Evolutionary conservation across 345 rosid genomes (phyloP).

Genomic region (Sonneratia alba): DNA sequence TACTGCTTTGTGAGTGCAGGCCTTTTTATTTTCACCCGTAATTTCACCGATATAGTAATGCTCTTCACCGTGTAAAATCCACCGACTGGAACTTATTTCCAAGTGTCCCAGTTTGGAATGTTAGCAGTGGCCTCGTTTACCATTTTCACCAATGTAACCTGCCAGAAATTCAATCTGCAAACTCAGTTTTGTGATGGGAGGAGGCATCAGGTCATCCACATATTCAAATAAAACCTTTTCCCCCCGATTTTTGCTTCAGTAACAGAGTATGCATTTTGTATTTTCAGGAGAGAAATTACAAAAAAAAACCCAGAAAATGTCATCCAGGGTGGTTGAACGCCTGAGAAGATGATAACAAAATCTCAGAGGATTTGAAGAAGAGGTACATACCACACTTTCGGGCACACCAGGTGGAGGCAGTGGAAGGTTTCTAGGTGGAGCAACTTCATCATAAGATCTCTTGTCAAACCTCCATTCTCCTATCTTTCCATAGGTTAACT

Average conservation of each 20-base stretch:
- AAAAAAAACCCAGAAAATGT: neutral
- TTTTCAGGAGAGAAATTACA: neutral
- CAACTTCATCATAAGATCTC: conserved; percentile 48
- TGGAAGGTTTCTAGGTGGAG: conserved; percentile 82
- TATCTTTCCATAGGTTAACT: conserved; percentile 72
- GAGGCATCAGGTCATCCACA: neutral
- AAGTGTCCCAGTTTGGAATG: conserved; percentile 2
- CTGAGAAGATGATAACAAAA: neutral
- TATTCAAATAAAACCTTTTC: neutral
- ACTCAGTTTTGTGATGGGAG: neutral
- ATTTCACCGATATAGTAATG: neutral
- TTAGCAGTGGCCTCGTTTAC: neutral
- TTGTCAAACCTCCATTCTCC: conserved; percentile 99
- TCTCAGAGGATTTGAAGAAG: neutral
- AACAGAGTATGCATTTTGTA: neutral
- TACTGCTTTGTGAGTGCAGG: neutral
- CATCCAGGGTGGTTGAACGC: neutral
- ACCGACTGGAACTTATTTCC: neutral
- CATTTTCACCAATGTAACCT: conserved; percentile 4
- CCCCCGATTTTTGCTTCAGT: neutral
- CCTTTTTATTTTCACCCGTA: neutral
- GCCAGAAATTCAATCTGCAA: neutral
- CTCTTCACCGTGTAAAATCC: neutral
- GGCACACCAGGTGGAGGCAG: conserved; percentile 93
- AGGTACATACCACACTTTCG: conserved; percentile 75